Evolutionary conservation across 345 rosid genomes (phyloP), one percentile per base, ranked within the genome.

Genomic region (Boechera divaricarpa): DNA sequence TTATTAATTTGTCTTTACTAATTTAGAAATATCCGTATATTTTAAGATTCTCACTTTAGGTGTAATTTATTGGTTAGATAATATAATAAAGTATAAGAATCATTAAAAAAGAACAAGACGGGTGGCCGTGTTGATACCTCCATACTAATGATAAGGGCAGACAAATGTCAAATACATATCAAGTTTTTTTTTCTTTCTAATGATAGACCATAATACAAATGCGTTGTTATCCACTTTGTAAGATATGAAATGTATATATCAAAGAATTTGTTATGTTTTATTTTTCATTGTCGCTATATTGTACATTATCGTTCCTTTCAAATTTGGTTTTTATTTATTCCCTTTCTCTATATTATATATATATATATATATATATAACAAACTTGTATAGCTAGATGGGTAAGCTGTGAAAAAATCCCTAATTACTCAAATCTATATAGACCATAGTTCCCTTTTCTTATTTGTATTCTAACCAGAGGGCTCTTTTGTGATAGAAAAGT

Each of bases 81-180:
- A 63, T 52, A 62, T 11, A 62, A 10, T 51, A 11, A 15, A 26
- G 42, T 28, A 38, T 48, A 62, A 1, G 9, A 72, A 36, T 49
- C 5, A 49, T 54, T 36, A 56, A 15, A 36, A 58, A 15, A 9
- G 52, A 48, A 41, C 9, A 16, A 38, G n/a, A 69, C 10, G 49
- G 38, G 62, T 59, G 68, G 51, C 60, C 61, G 36, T 72, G 62
- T 62, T 62, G 61, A 36, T 73, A 53, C 16, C 44, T 73, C 70
- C 63, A 54, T 44, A 64, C 28, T 16, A 74, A 64, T 18, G 47
- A 42, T 44, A 63, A 58, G 32, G 45, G 65, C 16, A 44, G 57
- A 65, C 39, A 54, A 32, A 65, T 74, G 57, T 65, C 49, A 55
- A 10, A 35, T 63, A 73, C 45, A 64, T 32, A 56, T 44, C 39